Base-by-base conservation (phyloP, 2,329 filamentous ascomycete genomes). In the Hypoxylon sp. region DNA sequence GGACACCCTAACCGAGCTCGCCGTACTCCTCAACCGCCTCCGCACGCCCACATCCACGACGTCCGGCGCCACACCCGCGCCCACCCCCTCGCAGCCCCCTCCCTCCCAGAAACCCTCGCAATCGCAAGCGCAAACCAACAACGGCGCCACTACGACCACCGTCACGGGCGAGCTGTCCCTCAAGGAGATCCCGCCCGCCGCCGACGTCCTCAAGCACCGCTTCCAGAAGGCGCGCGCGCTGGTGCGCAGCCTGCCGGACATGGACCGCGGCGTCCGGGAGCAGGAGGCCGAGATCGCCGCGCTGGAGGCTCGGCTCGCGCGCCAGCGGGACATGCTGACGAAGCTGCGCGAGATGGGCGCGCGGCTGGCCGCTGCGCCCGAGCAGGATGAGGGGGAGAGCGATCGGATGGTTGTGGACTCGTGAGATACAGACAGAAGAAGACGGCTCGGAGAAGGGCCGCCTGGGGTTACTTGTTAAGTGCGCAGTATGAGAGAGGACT, bases 1-100 rank as follows among this genome's bases (percentile, higher is more conserved):
- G 80, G 94, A 97, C 81, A 88, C 93, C 71, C 86, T 97, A 56
- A 93, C 93, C 24, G 89, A 93, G 74, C 87, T 97, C 56, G 90
- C 93, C 74, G 85, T 89, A 63, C 87, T 97, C 70, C 88, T 97
- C 65, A 84, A 88, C 70, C 91, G 92, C 52, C 86, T 97, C 16
- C 87, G 91, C 71, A 83, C 81, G 4, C 76, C 80, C 46, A 78
- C 78, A 51, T 64, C 76, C 44, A 72, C 72, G 52, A 65, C 57
- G 16, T 40, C 36, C 9, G 72, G 80, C 38, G 76, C 80, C 55
- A 74, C 80, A 50, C 78, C 67, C 46, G 54, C 64, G 51, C 72
- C 72, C 12, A 66, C 72, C 4, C 55, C 65, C 6, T 44, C 59
- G 72, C 73, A 60, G 69, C 73, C 50, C 3, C 71, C 61, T 0